Base-by-base conservation (phyloP, 352 stramenopile genomes). In the Pythium monospermum region DNA sequence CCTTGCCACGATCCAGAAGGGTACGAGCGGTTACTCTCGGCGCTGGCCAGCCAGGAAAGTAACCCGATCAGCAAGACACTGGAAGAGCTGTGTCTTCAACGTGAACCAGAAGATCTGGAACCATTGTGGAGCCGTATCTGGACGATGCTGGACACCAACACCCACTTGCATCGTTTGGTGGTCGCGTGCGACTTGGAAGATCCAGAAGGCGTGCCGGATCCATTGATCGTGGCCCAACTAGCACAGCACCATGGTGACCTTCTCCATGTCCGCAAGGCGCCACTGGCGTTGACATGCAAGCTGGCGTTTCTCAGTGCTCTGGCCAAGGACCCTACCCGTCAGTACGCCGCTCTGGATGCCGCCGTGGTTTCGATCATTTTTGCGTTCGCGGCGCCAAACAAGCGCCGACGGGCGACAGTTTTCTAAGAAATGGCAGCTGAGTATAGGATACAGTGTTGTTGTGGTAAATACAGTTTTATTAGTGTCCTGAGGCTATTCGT, bases 251-350 rank as follows among this genome's bases (percentile, higher is more conserved):
- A 54, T 13, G 47, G 47, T 3, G 26, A 44, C 3, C 21, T 25
- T 11, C 33, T 54, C 2, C 8, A 38, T 26, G 35, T 10, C 1
- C 25, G 18, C 6, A 37, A 33, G 3, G 21, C 27, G 26, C 23
- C 35, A 8, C 35, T 54, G 3, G 11, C 47, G 22, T 18, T 27
- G 8, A 23, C 19, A 16, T 11, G 8, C 18, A 37, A 37, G 5
- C 47, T 46, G 23, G 47, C 47, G 32, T 25, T 54, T 6, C 36
- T 54, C 15, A 54, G 47, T 27, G 35, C 45, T 13, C 15, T 28
- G 1, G 18, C 23, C 8, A n/a, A n/a, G n/a, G n/a, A n/a, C n/a
- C n/a, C n/a, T n/a, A n/a, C n/a, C n/a, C n/a, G n/a, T n/a, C n/a
- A n/a, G n/a, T n/a, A n/a, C n/a, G 35, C 35, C 5, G 8, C 35